Evolutionary conservation across 2,329 filamentous ascomycete genomes (phyloP), one percentile per base, ranked within the genome.

Genomic region (Trichoderma citrinoviride): DNA sequence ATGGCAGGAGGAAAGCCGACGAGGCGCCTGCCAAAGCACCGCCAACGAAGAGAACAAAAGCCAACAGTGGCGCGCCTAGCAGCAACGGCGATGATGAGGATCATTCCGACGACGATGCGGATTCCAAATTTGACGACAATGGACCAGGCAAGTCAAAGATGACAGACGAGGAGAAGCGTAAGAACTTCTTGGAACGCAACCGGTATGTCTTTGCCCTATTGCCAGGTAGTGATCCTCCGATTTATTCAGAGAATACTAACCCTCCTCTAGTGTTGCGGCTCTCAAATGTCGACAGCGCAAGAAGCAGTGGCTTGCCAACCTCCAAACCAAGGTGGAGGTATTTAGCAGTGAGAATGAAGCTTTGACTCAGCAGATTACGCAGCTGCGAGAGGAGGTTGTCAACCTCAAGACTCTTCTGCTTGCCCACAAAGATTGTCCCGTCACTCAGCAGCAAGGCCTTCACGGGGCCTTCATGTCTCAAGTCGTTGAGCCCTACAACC

Each of bases 141-240:
- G 80, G 82, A 46, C 86, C 23, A 12, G 46, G 82, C 47, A 90
- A 88, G 76, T 74, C 77, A 0, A 97, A 97, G 82, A 96, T 97
- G 92, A 97, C 93, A 0, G 95, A 98, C 64, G 95, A 98, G 74
- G 95, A 99, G 81, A 99, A 99, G 82, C 86, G 95, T 47, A 97
- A 96, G 80, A 99, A 98, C 76, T 99, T 99, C 77, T 82, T 99
- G 2, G 95, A 99, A 75, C 85, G 95, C 29, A 99, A 99, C 77
- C 88, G 94, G 94, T 96, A 87, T 72, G 87, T 80, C 54, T 29
- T 61, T 37, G 10, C 49, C 10, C 1, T 54, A 25, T 17, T 15
- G 1, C n/a, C 40, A 43, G 1, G 5, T n/a, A 10, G 15, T 15
- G 21, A 12, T 3, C 17, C 46, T 27, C 14, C n/a, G 1, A 5